These are phyloP conservation scores for Pseudonitzschia delicatissima DNA, from an alignment of 108 stramenopile species.

Conservation along the genomic window DNA sequence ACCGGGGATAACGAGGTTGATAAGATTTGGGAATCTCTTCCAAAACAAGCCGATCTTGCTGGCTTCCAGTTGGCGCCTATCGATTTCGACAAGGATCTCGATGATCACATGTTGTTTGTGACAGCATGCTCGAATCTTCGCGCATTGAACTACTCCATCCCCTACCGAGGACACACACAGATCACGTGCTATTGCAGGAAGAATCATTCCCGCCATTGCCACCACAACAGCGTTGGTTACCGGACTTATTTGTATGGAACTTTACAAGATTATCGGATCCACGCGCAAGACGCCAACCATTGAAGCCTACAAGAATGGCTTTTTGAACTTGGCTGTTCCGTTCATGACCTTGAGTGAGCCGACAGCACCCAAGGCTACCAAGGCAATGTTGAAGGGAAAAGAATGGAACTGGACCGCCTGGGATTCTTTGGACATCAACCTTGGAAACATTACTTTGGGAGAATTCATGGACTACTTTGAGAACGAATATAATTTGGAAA, in stretches of 20 bases:
- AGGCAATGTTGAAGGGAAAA: slow-evolving; percentile 79
- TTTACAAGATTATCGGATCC: slow-evolving; percentile 94
- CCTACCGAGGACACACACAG: slow-evolving; percentile 97
- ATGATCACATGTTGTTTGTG: slow-evolving; percentile 97
- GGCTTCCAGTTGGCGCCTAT: slow-evolving; percentile 87
- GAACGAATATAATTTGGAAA: slow-evolving; percentile 92
- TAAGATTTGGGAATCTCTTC: slow-evolving; percentile 61
- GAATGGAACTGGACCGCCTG: slow-evolving; percentile 97
- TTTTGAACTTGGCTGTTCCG: slow-evolving; percentile 93
- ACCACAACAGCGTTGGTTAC: slow-evolving; percentile 98
- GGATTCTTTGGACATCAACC: slow-evolving; percentile 92
- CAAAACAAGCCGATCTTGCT: slow-evolving; percentile 78
- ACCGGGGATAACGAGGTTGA: slow-evolving; percentile 62
- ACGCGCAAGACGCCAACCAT: slow-evolving; percentile 84
- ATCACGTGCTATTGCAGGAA: slow-evolving; percentile 96
- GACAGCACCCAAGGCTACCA: slow-evolving; percentile 83
- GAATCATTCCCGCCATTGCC: slow-evolving; percentile 99
- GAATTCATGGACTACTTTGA: slow-evolving; percentile 92
- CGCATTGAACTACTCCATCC: slow-evolving; percentile 95
- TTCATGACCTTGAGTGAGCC: slow-evolving; percentile 97
- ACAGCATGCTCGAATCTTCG: slow-evolving; percentile 95
- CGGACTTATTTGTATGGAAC: slow-evolving; percentile 93
- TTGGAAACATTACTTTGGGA: slow-evolving; percentile 85
- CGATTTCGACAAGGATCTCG: slow-evolving; percentile 98
- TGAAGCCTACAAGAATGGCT: slow-evolving; percentile 94